Evolutionary conservation across 2,329 filamentous ascomycete species (phyloP), one percentile per base, ranked within the genome.

Genomic region (Penicillium crustosum): DNA sequence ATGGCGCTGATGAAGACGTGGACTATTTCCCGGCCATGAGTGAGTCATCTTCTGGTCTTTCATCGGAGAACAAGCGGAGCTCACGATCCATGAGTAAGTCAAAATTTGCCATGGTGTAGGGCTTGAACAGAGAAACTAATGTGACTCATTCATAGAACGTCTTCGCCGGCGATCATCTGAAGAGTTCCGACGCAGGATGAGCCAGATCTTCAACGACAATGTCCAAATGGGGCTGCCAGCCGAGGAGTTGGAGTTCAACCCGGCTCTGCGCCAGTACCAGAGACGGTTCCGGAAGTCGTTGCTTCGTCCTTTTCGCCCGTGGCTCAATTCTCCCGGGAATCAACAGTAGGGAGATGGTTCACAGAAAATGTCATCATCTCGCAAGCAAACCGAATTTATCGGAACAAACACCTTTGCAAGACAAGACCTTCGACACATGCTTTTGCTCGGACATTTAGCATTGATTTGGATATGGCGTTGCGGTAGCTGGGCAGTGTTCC

Each of bases 191-290:
- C 69, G 70, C 47, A 66, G 58, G 38, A 68, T 73, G 54, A 73
- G 70, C 61, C 64, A 63, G 49, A 64, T 73, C 4, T 70, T 73
- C 50, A 71, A 73, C 49, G 70, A 73, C 15, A 70, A 61, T 45
- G 60, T 70, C 23, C 65, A 65, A 27, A 61, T 59, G 49, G 66
- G 53, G 4, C 12, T 49, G n/a, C 61, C 70, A 3, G 17, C 43
- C 1, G 70, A 72, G 13, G 57, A 60, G 38, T 64, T 69, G 41
- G 68, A 70, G 44, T 63, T 70, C 19, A 60, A 61, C 12, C 56
- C 67, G 1, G 49, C 52, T 10, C 43, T 62, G 15, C 57, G 53
- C 8, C 60, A 64, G 42, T 42, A 45, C 25, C 52, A 61, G 29
- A 45, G 44, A 48, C 55, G 50, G 10, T 38, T 58, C 19, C 58